Evolutionary conservation across 495 filamentous ascomycete species (phyloP).

Genomic region (Aspergillus diversus): DNA sequence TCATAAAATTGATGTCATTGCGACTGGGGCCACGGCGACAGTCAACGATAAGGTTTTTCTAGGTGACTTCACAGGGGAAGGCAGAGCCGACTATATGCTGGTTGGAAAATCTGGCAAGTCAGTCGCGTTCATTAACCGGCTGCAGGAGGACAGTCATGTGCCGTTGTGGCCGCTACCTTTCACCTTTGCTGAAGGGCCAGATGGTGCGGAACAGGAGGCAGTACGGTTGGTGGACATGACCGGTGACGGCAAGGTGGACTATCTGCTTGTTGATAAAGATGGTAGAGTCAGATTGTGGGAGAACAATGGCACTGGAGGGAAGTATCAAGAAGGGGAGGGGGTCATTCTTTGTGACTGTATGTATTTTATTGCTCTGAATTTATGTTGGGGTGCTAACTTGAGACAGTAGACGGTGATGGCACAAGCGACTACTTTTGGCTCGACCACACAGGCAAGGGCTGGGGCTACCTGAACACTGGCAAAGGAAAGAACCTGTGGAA

Average conservation of each 20-base stretch:
- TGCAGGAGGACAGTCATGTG: background rate
- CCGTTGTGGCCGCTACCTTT: background rate
- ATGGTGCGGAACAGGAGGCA: background rate
- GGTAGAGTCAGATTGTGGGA: background rate
- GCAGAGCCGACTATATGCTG: constrained; percentile 8
- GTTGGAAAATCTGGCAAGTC: constrained; percentile 2
- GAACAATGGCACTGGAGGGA: constrained; percentile 4
- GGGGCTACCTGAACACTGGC: constrained; percentile 1
- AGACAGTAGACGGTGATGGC: constrained; percentile 2
- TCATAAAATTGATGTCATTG: constrained; percentile 2
- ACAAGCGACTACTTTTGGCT: constrained; percentile 12
- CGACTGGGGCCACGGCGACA: background rate
- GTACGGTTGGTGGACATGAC: constrained; percentile 7
- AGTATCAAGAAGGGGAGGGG: constrained; percentile 7
- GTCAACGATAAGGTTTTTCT: background rate
- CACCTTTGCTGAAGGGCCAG: background rate
- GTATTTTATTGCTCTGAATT: background rate
- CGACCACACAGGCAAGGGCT: constrained; percentile 5
- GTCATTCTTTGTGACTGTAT: constrained; percentile 8
- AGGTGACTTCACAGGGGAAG: constrained; percentile 1
- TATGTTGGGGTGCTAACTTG: no score
- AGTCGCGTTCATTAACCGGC: constrained; percentile 1
- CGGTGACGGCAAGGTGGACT: constrained; percentile 9
- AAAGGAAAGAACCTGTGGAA: constrained; percentile 4
- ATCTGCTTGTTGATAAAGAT: background rate